These are phyloP conservation scores for Albugo laibachii DNA, from an alignment of 352 stramenopile species.

Conservation along the genomic window DNA sequence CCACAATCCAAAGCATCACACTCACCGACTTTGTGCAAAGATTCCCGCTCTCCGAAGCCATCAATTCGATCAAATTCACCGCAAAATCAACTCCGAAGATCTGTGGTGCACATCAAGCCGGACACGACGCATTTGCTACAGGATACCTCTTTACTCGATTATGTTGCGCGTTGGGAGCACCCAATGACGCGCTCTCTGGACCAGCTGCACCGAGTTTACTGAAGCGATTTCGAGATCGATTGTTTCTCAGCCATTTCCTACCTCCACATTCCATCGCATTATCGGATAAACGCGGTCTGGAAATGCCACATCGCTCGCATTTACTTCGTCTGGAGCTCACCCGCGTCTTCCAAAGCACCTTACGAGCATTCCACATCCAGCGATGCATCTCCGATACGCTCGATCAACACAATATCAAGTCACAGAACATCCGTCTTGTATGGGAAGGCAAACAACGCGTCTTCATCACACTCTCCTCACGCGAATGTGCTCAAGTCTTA, in stretches of 20 bases:
- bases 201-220: slow-evolving; percentile 5
- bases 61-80: slow-evolving; percentile 6
- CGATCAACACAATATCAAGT: slow-evolving; percentile 19
- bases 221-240: slow-evolving; percentile 19
- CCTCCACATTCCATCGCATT: slow-evolving; percentile 22
- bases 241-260: slow-evolving; percentile 44
- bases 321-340: slow-evolving; percentile 20
- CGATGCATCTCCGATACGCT: slow-evolving; percentile 35
- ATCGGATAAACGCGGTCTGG: slow-evolving; percentile 20
- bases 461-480: slow-evolving; percentile 24
- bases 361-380: slow-evolving; percentile 63
- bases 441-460: slow-evolving; percentile 30
- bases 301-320: slow-evolving; percentile 20
- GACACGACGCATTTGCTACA: slow-evolving; percentile 67
- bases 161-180: slow-evolving; percentile 29
- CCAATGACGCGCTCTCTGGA: slow-evolving; percentile 22
- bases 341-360: slow-evolving; percentile 15
- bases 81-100: slow-evolving; percentile 5
- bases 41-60: not conserved
- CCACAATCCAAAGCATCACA: slow-evolving; percentile 1
- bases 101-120: slow-evolving; percentile 36
- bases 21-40: too few species aligned
- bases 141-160: slow-evolving; percentile 51
- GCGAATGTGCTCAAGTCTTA: slow-evolving; percentile 17
- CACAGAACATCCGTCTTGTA: slow-evolving; percentile 16